Base-by-base conservation (phyloP, 1,139 yeast genomes). In the Scheffersomyces lignicola region DNA sequence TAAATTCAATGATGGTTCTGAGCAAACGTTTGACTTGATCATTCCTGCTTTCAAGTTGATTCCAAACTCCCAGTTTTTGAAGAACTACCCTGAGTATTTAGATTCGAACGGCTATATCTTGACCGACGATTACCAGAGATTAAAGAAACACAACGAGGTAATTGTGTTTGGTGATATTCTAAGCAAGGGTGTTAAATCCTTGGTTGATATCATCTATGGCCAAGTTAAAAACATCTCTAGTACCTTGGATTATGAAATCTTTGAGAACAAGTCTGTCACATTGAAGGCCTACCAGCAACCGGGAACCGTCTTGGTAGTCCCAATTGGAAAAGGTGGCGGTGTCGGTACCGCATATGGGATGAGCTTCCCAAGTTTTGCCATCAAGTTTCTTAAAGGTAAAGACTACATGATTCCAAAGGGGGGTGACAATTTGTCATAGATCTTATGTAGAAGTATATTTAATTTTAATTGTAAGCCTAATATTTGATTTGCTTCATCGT, bases 251-350 rank as follows among this genome's bases (percentile, higher is more conserved):
- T 38, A 39, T 23, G 48, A 45, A 29, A 41, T 58, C 5, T 51
- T 53, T 30, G 51, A 44, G 6, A 35, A 34, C 18, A 32, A 41
- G 9, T 28, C 39, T 11, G 33, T 43, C 4, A 33, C 29, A 4
- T 42, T 51, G 16, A 45, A 41, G 26, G 33, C 48, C 5, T 54
- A 49, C 33, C 37, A 36, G 17, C 34, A 30, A 7, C 23, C 29
- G 10, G 25, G 43, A 5, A 35, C 40, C 4, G 46, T 47, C 1
- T 33, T 49, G 9, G 10, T 62, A 1, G 55, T 64, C 9, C 72
- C 73, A 9, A 53, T 66, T 32, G 61, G 69, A 4, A 56, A 51
- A 41, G 43, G 49, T 3, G 69, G 69, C 15, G 73, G 73, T 16
- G 63, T 65, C 32, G 71, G 69, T 11, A 32, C 48, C 7, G 18